These are phyloP conservation scores for Pseudocercospora fuligena DNA, from an alignment of 2,329 filamentous ascomycete species.

Conservation along the genomic window DNA sequence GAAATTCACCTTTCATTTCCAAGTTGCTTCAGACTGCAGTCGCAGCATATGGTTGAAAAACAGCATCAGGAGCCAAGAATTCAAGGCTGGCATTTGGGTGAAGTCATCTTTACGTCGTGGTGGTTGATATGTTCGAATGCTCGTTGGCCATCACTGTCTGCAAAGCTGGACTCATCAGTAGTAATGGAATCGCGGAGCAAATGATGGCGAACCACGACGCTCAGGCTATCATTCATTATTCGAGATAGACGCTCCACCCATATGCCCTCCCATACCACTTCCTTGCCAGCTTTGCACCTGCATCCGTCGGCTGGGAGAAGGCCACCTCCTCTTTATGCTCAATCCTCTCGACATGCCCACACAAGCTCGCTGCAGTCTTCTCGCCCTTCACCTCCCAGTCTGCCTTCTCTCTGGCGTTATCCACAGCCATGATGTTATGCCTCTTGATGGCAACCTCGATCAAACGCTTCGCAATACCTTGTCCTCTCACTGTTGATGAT, in stretches of 20 bases:
- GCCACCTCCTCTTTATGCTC: slow-evolving; percentile 61
- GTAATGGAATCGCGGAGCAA: too few species aligned
- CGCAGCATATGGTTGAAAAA: too few species aligned
- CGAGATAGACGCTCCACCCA: slow-evolving; percentile 65
- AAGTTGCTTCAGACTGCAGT: too few species aligned
- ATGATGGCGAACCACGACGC: too few species aligned
- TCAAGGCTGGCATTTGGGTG: too few species aligned
- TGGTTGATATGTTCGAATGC: too few species aligned
- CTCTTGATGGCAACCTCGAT: slow-evolving; percentile 50
- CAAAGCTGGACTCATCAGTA: too few species aligned
- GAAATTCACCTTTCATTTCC: too few species aligned
- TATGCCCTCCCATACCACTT: slow-evolving; percentile 61
- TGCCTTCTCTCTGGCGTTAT: slow-evolving; percentile 6
- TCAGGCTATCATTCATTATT: slow-evolving; percentile 49
- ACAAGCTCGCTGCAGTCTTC: neutral
- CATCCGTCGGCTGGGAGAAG: slow-evolving; percentile 70
- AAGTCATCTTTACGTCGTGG: too few species aligned
- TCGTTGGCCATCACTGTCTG: too few species aligned
- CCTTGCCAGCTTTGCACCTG: slow-evolving; percentile 61
- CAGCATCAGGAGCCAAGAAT: too few species aligned
- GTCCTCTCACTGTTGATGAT: slow-evolving; percentile 59
- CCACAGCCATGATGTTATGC: slow-evolving; percentile 21
- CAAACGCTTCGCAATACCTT: slow-evolving; percentile 62
- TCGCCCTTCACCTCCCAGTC: neutral
- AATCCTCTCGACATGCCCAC: slow-evolving; percentile 54